A percentile compares a stretch with the other conserved stretches of the same genome.
These are phyloP conservation scores for Sclerotiophoma versabilis DNA, from an alignment of 2,329 filamentous ascomycete genomes.

Conservation along the genomic window DNA sequence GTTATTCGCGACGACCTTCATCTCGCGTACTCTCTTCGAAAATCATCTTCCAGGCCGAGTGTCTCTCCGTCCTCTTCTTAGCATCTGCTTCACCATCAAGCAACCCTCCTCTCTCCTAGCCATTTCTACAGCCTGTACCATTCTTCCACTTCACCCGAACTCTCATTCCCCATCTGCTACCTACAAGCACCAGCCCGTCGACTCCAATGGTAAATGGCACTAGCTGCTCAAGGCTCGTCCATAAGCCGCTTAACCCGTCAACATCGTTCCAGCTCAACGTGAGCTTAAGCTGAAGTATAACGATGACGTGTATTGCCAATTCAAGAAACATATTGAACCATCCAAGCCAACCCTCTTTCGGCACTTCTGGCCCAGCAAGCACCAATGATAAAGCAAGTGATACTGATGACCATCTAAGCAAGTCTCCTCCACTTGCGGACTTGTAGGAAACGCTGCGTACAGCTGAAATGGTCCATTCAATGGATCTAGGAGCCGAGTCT, in stretches of 20 bases:
- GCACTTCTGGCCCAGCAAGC: not conserved
- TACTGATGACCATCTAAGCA: not conserved
- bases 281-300: conserved; percentile 24
- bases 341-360: conserved; percentile 18
- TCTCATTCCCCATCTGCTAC: conserved; percentile 5
- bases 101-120: not conserved
- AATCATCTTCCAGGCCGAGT: not conserved
- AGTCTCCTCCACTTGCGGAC: not conserved
- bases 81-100: not conserved
- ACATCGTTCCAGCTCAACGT: conserved; percentile 24
- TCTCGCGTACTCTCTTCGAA: not conserved
- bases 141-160: conserved; percentile 5
- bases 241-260: not conserved
- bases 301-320: conserved; percentile 16
- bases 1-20: not conserved
- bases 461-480: not conserved
- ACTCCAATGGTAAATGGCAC: conserved; percentile 25
- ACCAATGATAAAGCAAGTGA: conserved; percentile 4
- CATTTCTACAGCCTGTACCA: not conserved
- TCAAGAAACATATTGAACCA: conserved; percentile 18
- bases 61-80: not conserved
- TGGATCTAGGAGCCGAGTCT: conserved; percentile 2
- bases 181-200: conserved; percentile 9
- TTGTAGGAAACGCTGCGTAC: conserved; percentile 1
- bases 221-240: conserved; percentile 19